These are phyloP conservation scores for Geranium brycei DNA, from an alignment of 345 rosid genomes.

Conservation along the genomic window DNA sequence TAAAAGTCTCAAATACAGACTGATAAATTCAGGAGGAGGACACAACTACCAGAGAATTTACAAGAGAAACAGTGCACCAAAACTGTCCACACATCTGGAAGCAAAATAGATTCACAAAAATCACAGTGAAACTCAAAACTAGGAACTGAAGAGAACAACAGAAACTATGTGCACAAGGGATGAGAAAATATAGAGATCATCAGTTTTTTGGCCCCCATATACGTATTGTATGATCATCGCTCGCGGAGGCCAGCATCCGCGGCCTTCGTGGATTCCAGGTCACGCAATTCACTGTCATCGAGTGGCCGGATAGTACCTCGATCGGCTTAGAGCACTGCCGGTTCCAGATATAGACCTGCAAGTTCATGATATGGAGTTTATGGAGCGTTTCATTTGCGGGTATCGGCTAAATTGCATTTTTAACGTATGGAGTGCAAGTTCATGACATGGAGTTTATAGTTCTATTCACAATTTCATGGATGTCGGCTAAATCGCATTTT, in stretches of 20 bases:
- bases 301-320: constrained; percentile 66
- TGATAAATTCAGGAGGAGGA: not conserved
- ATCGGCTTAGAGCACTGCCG: constrained; percentile 34
- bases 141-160: constrained; percentile 4
- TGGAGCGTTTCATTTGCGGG: too few species aligned
- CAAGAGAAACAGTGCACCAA: constrained; percentile 8
- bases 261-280: constrained; percentile 76
- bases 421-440: too few species aligned
- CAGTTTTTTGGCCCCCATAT: constrained; percentile 54
- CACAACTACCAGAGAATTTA: not conserved
- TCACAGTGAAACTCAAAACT: constrained; percentile 8
- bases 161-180: constrained; percentile 8
- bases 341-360: constrained; percentile 83
- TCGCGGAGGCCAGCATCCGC: constrained; percentile 73
- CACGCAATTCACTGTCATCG: constrained; percentile 69
- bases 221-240: constrained; percentile 67
- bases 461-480: too few species aligned
- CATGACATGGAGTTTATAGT: too few species aligned
- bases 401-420: too few species aligned
- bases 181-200: constrained; percentile 9
- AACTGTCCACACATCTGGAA: constrained; percentile 14
- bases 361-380: not conserved
- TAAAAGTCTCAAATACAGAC: not conserved
- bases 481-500: too few species aligned
- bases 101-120: constrained; percentile 14